phyloP scores from a whole-genome alignment of 768 basidiomycete genomes.

The Boletellus emodensis region DNA sequence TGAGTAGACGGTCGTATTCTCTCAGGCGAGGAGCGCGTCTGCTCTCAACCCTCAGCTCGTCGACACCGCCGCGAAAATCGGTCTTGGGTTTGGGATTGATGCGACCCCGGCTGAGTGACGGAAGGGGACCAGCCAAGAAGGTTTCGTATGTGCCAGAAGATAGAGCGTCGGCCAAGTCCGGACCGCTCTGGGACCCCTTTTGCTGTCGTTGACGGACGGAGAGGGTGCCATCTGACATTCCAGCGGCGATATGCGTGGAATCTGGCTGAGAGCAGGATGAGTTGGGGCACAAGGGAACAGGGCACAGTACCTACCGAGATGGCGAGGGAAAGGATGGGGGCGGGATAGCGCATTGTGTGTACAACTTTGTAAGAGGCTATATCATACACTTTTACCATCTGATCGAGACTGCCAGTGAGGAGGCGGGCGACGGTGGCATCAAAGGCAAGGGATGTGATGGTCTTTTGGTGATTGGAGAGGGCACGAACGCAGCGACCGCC shows the following conservation, averaged over 20 bases:
- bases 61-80: slow-evolving; percentile 54
- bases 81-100: slow-evolving; percentile 46
- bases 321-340: slow-evolving; percentile 84
- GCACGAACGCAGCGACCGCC: slow-evolving; percentile 88
- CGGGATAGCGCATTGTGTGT: slow-evolving; percentile 98
- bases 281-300: not conserved
- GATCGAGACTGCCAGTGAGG: slow-evolving; percentile 88
- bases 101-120: slow-evolving; percentile 52
- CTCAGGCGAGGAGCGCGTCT: slow-evolving; percentile 66
- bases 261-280: slow-evolving; percentile 61
- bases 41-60: slow-evolving; percentile 77
- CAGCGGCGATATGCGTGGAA: slow-evolving; percentile 92
- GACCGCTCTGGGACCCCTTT: slow-evolving; percentile 57
- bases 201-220: slow-evolving; percentile 88
- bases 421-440: slow-evolving; percentile 72
- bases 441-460: slow-evolving; percentile 85
- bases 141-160: slow-evolving; percentile 62
- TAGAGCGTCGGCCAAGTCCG: slow-evolving; percentile 38
- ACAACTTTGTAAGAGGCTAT: slow-evolving; percentile 90
- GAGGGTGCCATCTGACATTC: slow-evolving; percentile 98
- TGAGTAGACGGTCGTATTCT: slow-evolving; percentile 87
- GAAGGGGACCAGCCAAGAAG: slow-evolving; percentile 54
- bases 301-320: slow-evolving; percentile 60
- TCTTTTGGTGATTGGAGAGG: slow-evolving; percentile 97
- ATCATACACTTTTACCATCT: slow-evolving; percentile 99